These are phyloP conservation scores for Flaveria sonorensis DNA, from an alignment of 129 eudicot genomes.

Conservation along the genomic window DNA sequence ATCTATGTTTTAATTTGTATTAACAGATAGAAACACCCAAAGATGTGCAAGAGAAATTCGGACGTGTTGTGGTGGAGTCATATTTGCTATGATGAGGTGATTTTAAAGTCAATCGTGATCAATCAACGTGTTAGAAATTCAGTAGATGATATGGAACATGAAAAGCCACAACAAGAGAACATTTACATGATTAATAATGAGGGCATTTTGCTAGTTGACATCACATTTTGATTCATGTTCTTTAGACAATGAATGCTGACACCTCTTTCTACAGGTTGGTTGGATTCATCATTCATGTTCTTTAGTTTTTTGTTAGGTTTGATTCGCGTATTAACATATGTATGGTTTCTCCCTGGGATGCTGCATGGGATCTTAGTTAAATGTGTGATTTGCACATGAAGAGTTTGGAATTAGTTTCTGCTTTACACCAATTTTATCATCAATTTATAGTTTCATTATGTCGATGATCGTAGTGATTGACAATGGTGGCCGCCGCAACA, in stretches of 20 bases:
- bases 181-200: constrained; percentile 15
- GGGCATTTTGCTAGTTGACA: constrained; percentile 1
- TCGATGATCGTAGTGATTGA: too few relatives aligned
- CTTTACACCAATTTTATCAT: too few relatives aligned
- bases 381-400: too few relatives aligned
- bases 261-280: constrained; percentile 1
- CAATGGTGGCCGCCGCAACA: too few relatives aligned
- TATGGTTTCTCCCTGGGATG: too few relatives aligned
- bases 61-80: constrained; percentile 89
- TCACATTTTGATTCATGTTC: constrained; percentile 22
- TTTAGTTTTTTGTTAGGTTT: neutral
- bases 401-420: too few relatives aligned
- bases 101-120: neutral
- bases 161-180: neutral
- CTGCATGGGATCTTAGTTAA: too few relatives aligned
- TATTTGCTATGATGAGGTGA: constrained; percentile 60
- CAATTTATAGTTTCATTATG: too few relatives aligned
- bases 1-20: constrained; percentile 14
- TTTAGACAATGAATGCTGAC: neutral
- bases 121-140: neutral
- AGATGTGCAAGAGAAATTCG: constrained; percentile 93
- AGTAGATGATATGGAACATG: neutral
- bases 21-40: constrained; percentile 90
- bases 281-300: neutral
- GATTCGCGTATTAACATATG: too few relatives aligned